Evolutionary conservation across 2,329 filamentous ascomycete genomes (phyloP).

Genomic region (Aspergillus udagawae): DNA sequence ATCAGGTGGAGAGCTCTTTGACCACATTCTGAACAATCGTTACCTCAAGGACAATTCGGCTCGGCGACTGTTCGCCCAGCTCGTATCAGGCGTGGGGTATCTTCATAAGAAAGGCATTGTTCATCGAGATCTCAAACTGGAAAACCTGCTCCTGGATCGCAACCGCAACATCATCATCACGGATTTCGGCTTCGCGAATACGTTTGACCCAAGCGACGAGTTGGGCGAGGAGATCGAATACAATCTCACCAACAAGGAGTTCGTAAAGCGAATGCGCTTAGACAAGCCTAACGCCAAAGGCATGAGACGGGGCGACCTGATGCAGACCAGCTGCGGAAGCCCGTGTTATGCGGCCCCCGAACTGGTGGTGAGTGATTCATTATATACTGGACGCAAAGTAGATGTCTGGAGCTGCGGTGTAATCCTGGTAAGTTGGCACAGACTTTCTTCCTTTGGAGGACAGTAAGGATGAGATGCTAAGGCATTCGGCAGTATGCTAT

Average conservation of each 20-base stretch:
- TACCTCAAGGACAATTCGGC: conserved; percentile 94
- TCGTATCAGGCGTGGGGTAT: conserved; percentile 95
- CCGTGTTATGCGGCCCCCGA: conserved; percentile 97
- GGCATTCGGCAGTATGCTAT: conserved; percentile 78
- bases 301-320: conserved; percentile 81
- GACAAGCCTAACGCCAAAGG: conserved; percentile 74
- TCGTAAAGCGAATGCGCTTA: conserved; percentile 78
- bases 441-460: background rate
- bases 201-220: conserved; percentile 85
- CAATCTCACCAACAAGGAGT: conserved; percentile 80
- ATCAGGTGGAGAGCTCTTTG: conserved; percentile 94
- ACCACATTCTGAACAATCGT: conserved; percentile 94
- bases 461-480: background rate
- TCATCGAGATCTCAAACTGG: conserved; percentile 91
- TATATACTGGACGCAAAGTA: conserved; percentile 96
- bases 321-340: conserved; percentile 98
- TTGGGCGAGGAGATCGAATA: conserved; percentile 86
- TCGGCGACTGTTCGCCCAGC: conserved; percentile 85
- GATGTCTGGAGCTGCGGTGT: conserved; percentile 99
- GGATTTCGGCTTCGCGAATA: conserved; percentile 98
- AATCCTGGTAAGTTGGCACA: conserved; percentile 69
- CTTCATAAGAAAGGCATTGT: conserved; percentile 98
- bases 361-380: conserved; percentile 91
- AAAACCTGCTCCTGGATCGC: conserved; percentile 89
- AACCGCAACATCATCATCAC: conserved; percentile 99